Conservation (phyloP, 176 grass and related monocot species). For the Eragrostis nindensis region DNA sequence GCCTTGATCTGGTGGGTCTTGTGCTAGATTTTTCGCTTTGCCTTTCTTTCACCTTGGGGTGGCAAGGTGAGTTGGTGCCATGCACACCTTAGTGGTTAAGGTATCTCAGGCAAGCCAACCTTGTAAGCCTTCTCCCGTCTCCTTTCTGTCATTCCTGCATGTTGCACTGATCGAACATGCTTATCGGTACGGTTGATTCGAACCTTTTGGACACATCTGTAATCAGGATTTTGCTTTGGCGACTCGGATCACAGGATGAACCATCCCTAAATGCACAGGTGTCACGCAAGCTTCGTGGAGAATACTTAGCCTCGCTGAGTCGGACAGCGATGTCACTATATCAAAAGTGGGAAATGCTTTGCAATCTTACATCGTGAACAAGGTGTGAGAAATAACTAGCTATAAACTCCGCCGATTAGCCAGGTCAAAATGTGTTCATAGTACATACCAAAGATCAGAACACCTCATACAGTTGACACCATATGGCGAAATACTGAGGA, state of each 20-base stretch:
- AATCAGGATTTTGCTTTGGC: constrained; percentile 28
- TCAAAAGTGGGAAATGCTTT: not conserved
- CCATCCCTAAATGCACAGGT: constrained; percentile 6
- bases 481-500: not conserved
- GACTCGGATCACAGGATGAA: not conserved
- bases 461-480: not conserved
- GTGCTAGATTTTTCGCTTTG: constrained; percentile 16
- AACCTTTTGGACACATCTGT: constrained; percentile 32
- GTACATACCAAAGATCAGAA: not conserved
- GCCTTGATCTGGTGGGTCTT: constrained; percentile 34
- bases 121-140: not conserved
- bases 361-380: not conserved
- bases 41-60: not conserved
- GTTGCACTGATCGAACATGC: not conserved
- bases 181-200: constrained; percentile 1
- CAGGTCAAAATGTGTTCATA: not conserved
- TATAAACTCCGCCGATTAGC: not conserved
- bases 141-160: constrained; percentile 36
- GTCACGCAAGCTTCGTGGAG: not conserved
- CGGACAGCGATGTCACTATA: not conserved
- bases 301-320: constrained; percentile 17
- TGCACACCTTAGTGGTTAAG: constrained; percentile 55
- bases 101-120: constrained; percentile 42
- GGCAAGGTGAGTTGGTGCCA: constrained; percentile 31
- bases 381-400: not conserved